Evolutionary conservation across 441 rosid species (phyloP).

Genomic region (Adansonia rubrostipa): DNA sequence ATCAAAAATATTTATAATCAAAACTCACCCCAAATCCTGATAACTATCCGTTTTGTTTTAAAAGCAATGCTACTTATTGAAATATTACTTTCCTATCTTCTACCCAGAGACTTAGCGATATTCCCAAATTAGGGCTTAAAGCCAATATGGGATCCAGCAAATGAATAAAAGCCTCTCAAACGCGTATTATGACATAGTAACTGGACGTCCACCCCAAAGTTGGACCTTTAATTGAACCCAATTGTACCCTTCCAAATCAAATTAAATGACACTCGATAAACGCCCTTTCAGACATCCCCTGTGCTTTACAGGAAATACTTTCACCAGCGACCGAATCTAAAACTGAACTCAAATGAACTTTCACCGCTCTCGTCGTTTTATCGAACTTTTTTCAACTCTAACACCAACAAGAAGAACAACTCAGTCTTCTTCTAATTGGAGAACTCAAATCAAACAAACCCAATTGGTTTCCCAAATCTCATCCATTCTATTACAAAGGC

Average conservation of each 20-base stretch:
- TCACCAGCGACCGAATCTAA: background rate
- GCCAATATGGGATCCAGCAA: too few relatives aligned
- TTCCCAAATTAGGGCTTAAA: too few relatives aligned
- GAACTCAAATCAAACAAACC: conserved; percentile 46
- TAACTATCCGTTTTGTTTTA: too few relatives aligned
- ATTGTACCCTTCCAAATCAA: background rate
- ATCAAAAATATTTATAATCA: too few relatives aligned
- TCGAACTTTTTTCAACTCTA: conserved; percentile 43
- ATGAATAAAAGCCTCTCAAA: too few relatives aligned
- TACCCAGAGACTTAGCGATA: too few relatives aligned
- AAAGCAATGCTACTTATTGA: too few relatives aligned
- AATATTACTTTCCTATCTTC: too few relatives aligned
- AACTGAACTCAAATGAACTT: conserved; percentile 30
- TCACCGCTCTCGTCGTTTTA: conserved; percentile 21
- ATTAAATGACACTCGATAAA: background rate
- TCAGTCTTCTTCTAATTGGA: conserved; percentile 48
- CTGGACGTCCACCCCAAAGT: too few relatives aligned
- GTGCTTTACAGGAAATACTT: too few relatives aligned
- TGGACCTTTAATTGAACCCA: background rate
- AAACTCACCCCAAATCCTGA: too few relatives aligned
- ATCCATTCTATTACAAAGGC: conserved; percentile 61
- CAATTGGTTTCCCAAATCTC: conserved; percentile 56
- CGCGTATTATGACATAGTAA: too few relatives aligned
- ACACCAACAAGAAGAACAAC: conserved; percentile 28
- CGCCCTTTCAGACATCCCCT: background rate